phyloP scores from a whole-genome alignment of 352 stramenopile species.

The Phytophthora rubi region DNA sequence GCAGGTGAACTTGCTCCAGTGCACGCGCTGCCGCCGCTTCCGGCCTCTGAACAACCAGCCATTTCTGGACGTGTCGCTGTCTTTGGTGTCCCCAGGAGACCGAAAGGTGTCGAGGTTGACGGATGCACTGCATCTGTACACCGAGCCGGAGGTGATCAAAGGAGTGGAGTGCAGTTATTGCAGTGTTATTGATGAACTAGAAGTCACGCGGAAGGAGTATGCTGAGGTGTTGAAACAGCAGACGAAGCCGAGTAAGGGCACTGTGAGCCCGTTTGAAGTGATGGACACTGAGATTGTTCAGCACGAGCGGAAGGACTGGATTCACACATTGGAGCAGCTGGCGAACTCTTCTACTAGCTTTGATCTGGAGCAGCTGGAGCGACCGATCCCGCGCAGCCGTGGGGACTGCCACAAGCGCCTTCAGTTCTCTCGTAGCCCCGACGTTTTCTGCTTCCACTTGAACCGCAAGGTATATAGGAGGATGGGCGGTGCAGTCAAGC shows the following conservation, averaged over 20 bases:
- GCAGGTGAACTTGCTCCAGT: constrained; percentile 85
- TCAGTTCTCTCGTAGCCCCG: constrained; percentile 80
- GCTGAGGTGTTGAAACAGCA: constrained; percentile 29
- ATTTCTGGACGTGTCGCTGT: constrained; percentile 83
- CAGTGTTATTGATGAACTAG: constrained; percentile 63
- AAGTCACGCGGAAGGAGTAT: constrained; percentile 45
- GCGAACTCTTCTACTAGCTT: constrained; percentile 31
- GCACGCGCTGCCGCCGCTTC: constrained; percentile 64
- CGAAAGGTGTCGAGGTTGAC: constrained; percentile 49
- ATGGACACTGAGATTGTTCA: constrained; percentile 61
- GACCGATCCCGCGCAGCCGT: constrained; percentile 46
- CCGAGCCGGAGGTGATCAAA: constrained; percentile 68
- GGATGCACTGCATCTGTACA: constrained; percentile 73
- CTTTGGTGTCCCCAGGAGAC: constrained; percentile 49
- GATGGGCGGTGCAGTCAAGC: constrained; percentile 72
- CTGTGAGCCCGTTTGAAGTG: constrained; percentile 25
- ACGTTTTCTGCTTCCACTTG: constrained; percentile 90
- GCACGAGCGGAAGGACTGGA: constrained; percentile 70
- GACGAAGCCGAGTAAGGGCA: constrained; percentile 2
- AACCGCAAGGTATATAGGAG: constrained; percentile 87
- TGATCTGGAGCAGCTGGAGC: constrained; percentile 49
- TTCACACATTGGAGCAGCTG: constrained; percentile 65
- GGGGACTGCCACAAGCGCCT: constrained; percentile 68
- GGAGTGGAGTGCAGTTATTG: constrained; percentile 82
- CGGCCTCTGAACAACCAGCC: constrained; percentile 77